Percentiles rank a stretch among this genome's conserved stretches.
phyloP scores from a whole-genome alignment of 306 rosid genomes.

The Rubus idaeus region DNA sequence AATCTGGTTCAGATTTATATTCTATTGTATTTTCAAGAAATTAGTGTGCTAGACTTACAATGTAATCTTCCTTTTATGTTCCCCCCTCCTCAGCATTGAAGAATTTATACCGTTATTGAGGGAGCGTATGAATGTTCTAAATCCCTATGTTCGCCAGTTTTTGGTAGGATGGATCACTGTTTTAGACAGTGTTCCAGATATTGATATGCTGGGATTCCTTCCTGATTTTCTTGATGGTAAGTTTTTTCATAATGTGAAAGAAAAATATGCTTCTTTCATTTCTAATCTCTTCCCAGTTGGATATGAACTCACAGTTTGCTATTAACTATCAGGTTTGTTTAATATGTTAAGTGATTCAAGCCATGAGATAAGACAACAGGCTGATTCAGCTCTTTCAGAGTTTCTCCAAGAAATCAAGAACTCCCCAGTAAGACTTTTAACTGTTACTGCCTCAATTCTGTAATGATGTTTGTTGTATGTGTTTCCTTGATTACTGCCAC shows the following conservation, averaged over 20 bases:
- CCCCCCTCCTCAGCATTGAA: conserved; percentile 68
- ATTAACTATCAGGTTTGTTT: conserved; percentile 75
- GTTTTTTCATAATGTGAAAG: conserved; percentile 10
- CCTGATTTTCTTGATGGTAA: conserved; percentile 93
- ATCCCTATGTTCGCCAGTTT: conserved; percentile 98
- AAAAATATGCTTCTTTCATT: conserved; percentile 10
- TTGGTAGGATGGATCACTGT: conserved; percentile 99
- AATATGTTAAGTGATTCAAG: conserved; percentile 97
- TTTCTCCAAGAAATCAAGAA: conserved; percentile 98
- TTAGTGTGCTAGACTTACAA: neutral
- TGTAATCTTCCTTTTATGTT: conserved; percentile 23
- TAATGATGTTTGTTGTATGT: conserved; percentile 6
- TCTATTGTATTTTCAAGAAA: conserved; percentile 1
- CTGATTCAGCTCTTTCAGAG: conserved; percentile 99
- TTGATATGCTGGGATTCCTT: conserved; percentile 98
- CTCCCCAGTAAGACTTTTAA: conserved; percentile 86
- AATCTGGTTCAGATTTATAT: conserved; percentile 22
- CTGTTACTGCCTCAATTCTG: conserved; percentile 9
- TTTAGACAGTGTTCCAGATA: conserved; percentile 95
- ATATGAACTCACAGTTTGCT: conserved; percentile 27
- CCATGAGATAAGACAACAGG: conserved; percentile 97
- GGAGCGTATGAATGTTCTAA: conserved; percentile 99
- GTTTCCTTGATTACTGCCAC: conserved; percentile 11
- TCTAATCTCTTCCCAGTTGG: conserved; percentile 12
- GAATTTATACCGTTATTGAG: conserved; percentile 95